Base-by-base conservation (phyloP, 2,329 filamentous ascomycete species). In the Sodiomyces alkalinus region DNA sequence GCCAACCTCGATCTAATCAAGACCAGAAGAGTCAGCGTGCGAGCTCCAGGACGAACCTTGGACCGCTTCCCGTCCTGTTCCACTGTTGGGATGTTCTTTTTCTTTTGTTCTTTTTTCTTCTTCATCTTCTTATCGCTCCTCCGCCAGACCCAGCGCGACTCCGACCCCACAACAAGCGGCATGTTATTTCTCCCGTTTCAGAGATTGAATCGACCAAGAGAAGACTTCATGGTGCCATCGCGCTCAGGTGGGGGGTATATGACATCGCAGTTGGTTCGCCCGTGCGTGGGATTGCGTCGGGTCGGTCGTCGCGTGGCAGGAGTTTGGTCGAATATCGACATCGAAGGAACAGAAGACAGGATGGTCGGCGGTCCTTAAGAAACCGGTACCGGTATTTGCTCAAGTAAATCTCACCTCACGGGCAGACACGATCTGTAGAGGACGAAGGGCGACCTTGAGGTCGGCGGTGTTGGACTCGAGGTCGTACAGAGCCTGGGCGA, bases 381-480 rank as follows among this genome's bases (percentile, higher is more conserved):
- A 31, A 35, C n/a, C n/a, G n/a, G 32, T 30, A 45, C 40, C 36
- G 49, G 41, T 52, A 33, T 39, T 44, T 48, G n/a, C n/a, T n/a
- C 45, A 52, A 40, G 51, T 43, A 41, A 32, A 58, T 76, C 85
- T 85, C 80, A 98, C 90, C 87, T 98, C 90, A 64, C 86, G 83
- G 60, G 90, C 90, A 67, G 82, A 92, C 61, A 92, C 82, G 65
- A 98, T 86, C 75, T 98, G 90, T 65, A 98, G 78, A 62, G 90
- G 90, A 57, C 90, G 80, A 58, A 98, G 80, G 49, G 85, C 80
- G 55, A 74, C 74, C 80, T 87, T 92, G 67, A 98, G 81, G 67
- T 98, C 90, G 60, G 85, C 71, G 56, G 90, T 93, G 78, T 94
- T 94, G 70, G 77, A 86, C 83, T 98, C 90, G 65, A 98, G 82